Base-by-base conservation (phyloP, 352 stramenopile species). In the Pythium aquatile region DNA sequence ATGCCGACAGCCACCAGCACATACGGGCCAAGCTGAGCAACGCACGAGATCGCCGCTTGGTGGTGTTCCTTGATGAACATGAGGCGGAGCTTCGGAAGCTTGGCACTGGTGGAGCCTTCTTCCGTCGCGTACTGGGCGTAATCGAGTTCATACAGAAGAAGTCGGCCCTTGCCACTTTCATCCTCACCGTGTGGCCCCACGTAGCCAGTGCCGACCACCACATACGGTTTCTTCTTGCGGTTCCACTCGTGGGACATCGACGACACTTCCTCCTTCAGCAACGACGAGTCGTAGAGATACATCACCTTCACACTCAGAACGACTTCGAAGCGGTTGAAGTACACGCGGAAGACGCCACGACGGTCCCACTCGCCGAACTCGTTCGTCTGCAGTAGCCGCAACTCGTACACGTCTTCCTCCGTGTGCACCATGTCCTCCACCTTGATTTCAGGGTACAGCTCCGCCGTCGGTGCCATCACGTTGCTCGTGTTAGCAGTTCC, bases 11-110 rank as follows among this genome's bases (percentile, higher is more conserved):
- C 82, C 0, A 86, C 85, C n/a, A 96, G 64, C 32, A 96, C 85
- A 57, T 94, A 94, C 37, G 84, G 81, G 4, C 87, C 87, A 7
- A 96, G 73, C 61, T 94, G 85, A 0, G 81, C 29, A 1, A 96
- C 85, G 48, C 72, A 79, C 10, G 87, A 93, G 56, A 96, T 93
- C 1, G 85, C 83, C 33, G 85, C 87, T 48, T 96, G 87, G 28
- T 87, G 78, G 53, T 96, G 83, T 47, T 96, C 87, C 58, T 96
- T 96, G 47, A 93, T 90, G 58, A 93, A 96, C 32, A 93, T 78
- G 2, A 93, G 61, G 0, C 81, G 77, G 24, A 96, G 70, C 66
- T 96, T 96, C 0, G 87, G 87, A 49, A 94, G 62, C 60, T 94
- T 96, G 10, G 70, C 61, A 65, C 83, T 92, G n/a, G 83, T 93